phyloP scores from a whole-genome alignment of 495 filamentous ascomycete species.

The Aspergillus kassunensis region DNA sequence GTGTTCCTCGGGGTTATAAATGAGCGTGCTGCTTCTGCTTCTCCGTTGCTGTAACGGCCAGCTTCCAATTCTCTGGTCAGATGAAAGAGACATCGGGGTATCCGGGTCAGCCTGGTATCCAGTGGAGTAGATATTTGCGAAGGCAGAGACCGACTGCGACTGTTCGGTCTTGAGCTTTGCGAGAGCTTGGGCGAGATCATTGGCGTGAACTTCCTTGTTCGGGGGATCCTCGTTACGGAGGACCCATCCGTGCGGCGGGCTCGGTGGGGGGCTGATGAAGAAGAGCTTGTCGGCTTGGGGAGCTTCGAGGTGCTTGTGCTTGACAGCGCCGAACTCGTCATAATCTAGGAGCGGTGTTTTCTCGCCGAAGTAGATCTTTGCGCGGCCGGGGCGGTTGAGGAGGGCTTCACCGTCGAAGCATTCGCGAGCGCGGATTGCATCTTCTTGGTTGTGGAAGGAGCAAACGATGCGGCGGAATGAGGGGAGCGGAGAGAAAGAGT shows the following conservation, averaged over 20 bases:
- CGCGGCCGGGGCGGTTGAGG: conserved; percentile 54
- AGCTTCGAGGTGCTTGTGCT: conserved; percentile 62
- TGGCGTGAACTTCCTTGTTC: conserved; percentile 89
- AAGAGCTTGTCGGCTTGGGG: conserved; percentile 88
- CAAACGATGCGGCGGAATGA: conserved; percentile 89
- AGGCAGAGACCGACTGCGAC: conserved; percentile 13
- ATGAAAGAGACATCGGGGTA: conserved; percentile 34
- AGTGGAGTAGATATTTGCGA: background rate
- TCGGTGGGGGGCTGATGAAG: conserved; percentile 93
- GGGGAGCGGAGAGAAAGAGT: conserved; percentile 87
- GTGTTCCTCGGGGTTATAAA: conserved; percentile 73
- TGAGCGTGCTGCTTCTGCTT: conserved; percentile 62
- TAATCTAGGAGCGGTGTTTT: conserved; percentile 60
- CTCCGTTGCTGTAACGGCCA: conserved; percentile 40
- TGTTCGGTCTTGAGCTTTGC: conserved; percentile 56
- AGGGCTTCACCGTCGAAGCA: conserved; percentile 67
- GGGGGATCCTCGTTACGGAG: conserved; percentile 84
- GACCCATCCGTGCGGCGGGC: conserved; percentile 91
- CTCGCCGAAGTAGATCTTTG: conserved; percentile 87
- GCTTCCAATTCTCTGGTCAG: conserved; percentile 37
- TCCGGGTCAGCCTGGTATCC: conserved; percentile 24
- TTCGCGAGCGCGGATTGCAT: conserved; percentile 68
- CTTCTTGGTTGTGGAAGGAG: conserved; percentile 71
- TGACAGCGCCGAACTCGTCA: conserved; percentile 46
- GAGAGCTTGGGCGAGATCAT: conserved; percentile 79